These are phyloP conservation scores for Blakeslea trispora DNA, from an alignment of 371 early-diverging fungal genomes.

Conservation along the genomic window DNA sequence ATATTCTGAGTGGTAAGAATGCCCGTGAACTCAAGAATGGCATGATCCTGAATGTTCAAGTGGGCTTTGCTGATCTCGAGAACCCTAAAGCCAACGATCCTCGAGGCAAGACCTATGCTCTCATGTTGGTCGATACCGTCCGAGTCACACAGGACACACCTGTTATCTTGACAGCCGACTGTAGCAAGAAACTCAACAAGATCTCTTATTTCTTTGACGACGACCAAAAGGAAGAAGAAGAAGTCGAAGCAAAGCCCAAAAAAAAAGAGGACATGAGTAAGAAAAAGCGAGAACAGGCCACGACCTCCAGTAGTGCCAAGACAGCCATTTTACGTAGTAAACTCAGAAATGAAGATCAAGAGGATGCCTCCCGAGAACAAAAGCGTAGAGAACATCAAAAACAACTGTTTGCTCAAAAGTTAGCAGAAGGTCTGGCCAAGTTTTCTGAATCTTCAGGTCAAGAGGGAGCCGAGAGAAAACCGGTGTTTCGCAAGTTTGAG, in stretches of 20 bases:
- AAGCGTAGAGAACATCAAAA: conserved; percentile 88
- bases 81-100: conserved; percentile 73
- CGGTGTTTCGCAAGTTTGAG: conserved; percentile 85
- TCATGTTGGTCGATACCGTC: conserved; percentile 85
- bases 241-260: conserved; percentile 25
- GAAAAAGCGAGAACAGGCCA: too few species aligned
- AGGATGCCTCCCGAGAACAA: conserved; percentile 79
- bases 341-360: conserved; percentile 84
- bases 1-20: conserved; percentile 74
- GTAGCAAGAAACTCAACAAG: conserved; percentile 72
- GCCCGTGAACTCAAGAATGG: conserved; percentile 68
- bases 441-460: conserved; percentile 71
- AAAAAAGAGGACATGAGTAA: conserved; percentile 13
- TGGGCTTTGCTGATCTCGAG: conserved; percentile 87
- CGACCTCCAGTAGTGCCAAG: conserved; percentile 40
- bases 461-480: conserved; percentile 65
- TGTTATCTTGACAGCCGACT: conserved; percentile 70
- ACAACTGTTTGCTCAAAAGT: conserved; percentile 72
- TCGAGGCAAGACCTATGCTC: conserved; percentile 73
- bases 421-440: conserved; percentile 78
- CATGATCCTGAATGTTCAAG: conserved; percentile 83
- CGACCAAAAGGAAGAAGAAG: conserved; percentile 57
- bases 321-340: conserved; percentile 86
- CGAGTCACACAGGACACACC: conserved; percentile 67
- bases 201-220: conserved; percentile 80